phyloP scores from a whole-genome alignment of 805 yeast genomes.

The Saccharomycopsis fermentans region DNA sequence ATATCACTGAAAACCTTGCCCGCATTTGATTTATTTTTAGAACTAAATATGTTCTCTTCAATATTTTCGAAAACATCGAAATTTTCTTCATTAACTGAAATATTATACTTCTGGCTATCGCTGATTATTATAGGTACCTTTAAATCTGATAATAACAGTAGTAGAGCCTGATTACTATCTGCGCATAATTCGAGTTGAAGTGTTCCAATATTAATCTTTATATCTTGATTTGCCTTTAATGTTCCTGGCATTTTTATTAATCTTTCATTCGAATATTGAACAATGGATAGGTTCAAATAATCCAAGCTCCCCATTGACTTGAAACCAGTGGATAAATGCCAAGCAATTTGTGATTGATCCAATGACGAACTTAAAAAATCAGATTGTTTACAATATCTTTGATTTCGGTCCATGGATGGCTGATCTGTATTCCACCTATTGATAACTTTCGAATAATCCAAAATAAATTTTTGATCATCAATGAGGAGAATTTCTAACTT shows the following conservation, averaged over 20 bases:
- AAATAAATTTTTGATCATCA: slow-evolving; percentile 44
- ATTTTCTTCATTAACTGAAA: slow-evolving; percentile 25
- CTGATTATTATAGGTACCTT: slow-evolving; percentile 55
- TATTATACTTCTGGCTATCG: slow-evolving; percentile 49
- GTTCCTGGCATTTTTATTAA: slow-evolving; percentile 14
- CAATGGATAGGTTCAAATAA: slow-evolving; percentile 11
- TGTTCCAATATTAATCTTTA: slow-evolving; percentile 40
- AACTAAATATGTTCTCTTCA: slow-evolving; percentile 25
- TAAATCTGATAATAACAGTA: slow-evolving; percentile 60
- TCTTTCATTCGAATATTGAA: slow-evolving; percentile 15
- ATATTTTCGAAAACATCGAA: slow-evolving; percentile 27
- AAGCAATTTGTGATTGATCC: slow-evolving; percentile 32
- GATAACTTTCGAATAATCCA: slow-evolving; percentile 22
- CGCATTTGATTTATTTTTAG: neutral
- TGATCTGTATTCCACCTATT: neutral
- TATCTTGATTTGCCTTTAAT: slow-evolving; percentile 28
- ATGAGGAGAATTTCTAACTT: slow-evolving; percentile 44
- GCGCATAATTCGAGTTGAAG: slow-evolving; percentile 58
- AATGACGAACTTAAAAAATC: slow-evolving; percentile 18
- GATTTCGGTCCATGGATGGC: neutral
- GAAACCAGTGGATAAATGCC: slow-evolving; percentile 40
- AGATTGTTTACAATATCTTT: slow-evolving; percentile 1
- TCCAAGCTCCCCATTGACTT: slow-evolving; percentile 40
- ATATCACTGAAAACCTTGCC: neutral
- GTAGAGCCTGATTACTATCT: slow-evolving; percentile 67